A percentile compares a stretch with the other conserved stretches of the same genome.
These are phyloP conservation scores for Aureobasidium sp. DNA, from an alignment of 2,329 filamentous ascomycete genomes.

Conservation along the genomic window DNA sequence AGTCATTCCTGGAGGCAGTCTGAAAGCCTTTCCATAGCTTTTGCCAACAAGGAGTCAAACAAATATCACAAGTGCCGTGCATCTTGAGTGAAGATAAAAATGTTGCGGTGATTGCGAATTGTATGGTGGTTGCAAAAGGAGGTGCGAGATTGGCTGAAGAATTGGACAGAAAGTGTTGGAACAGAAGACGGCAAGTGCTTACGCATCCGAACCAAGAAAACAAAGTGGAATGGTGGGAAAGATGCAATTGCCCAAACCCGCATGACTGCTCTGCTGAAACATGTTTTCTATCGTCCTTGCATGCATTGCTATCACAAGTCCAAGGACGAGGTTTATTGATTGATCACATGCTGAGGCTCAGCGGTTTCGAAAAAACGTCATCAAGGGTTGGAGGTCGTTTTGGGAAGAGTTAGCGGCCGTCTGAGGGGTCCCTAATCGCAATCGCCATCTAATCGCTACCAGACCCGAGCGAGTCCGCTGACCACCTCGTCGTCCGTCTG, in stretches of 20 bases:
- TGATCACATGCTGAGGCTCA: constrained; percentile 7
- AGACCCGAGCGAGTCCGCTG: background rate
- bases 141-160: background rate
- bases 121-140: background rate
- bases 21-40: constrained; percentile 4
- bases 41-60: background rate
- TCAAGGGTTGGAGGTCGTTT: background rate
- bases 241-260: background rate
- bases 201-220: background rate
- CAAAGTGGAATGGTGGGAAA: constrained; percentile 7
- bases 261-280: background rate
- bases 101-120: background rate
- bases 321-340: background rate
- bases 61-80: background rate
- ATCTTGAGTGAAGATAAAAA: background rate
- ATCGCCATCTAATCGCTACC: background rate
- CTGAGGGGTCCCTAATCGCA: constrained; percentile 6
- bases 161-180: background rate
- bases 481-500: background rate
- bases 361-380: constrained; percentile 5
- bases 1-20: constrained; percentile 12
- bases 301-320: background rate
- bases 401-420: background rate
- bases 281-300: background rate
- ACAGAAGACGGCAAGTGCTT: background rate